phyloP scores from a whole-genome alignment of 371 early-diverging fungal species.

The Umbelopsis sp. region DNA sequence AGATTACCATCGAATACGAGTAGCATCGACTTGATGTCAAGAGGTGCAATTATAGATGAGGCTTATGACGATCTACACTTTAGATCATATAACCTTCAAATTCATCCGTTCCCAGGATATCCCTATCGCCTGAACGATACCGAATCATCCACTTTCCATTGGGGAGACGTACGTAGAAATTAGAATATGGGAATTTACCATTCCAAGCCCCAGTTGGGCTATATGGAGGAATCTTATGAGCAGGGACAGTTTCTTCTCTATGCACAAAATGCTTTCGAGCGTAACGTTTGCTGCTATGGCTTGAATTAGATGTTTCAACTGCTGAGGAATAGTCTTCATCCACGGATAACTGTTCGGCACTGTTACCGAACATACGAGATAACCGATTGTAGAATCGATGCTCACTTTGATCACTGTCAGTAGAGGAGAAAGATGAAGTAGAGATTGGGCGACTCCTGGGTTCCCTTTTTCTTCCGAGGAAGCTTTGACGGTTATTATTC shows the following conservation, averaged over 20 bases:
- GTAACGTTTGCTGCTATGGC: conserved; percentile 15
- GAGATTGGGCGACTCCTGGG: not conserved
- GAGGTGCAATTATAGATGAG: no score
- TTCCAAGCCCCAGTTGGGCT: conserved; percentile 49
- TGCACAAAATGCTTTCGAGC: conserved; percentile 31
- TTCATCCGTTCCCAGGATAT: conserved; percentile 49
- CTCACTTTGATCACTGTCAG: not conserved
- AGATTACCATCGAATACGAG: no score
- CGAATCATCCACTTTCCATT: conserved; percentile 53
- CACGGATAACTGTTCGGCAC: not conserved
- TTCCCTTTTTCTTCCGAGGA: not conserved
- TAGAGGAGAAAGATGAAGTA: not conserved
- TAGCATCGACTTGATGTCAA: no score
- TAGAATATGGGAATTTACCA: conserved; percentile 53
- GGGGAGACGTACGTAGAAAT: conserved; percentile 50
- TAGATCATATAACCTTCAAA: conserved; percentile 43
- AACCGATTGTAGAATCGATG: not conserved
- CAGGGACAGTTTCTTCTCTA: conserved; percentile 20
- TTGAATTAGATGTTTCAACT: not conserved
- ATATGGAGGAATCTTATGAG: conserved; percentile 44
- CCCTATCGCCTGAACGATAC: conserved; percentile 50
- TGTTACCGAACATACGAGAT: not conserved
- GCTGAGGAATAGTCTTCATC: not conserved
- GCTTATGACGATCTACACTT: not conserved
- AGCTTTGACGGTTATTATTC: not conserved